Evolutionary conservation across 2,329 filamentous ascomycete species (phyloP), one percentile per base, ranked within the genome.

Genomic region (Cadophora sp.): DNA sequence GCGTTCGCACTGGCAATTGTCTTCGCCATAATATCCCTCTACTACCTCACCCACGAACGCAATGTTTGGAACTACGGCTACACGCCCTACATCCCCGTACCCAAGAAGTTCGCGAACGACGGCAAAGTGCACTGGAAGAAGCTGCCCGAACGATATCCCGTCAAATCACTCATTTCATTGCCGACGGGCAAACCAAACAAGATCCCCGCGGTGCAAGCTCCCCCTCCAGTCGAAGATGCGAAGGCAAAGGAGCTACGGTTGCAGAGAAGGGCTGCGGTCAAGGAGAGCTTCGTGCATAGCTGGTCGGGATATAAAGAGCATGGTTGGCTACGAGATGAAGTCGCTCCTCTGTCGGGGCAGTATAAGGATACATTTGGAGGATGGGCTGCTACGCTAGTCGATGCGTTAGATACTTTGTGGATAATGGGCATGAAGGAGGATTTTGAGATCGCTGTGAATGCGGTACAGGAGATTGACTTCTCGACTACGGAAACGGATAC

Each of bases 381-480:
- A 50, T 97, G 94, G 94, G 92, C 92, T 18, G 94, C 94, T 9
- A 96, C 94, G 0, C 77, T 97, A 68, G 91, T 97, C 5, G 94
- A 97, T 81, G 83, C 88, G 0, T 81, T 95, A 64, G 93, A 97
- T 76, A 94, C 93, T 0, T 82, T 97, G 2, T 96, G 92, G 91
- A 94, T 97, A 73, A 93, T 96, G 86, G 92, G 87, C 20, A 75
- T 97, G 79, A 87, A 87, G 73, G 83, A 90, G 0, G 92, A 96
- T 73, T 97, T 97, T 75, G 87, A 92, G 66, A 88, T 91, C 66
- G 93, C 93, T 0, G 88, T 93, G 59, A 83, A 85, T 56, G 88
- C 86, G 1, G 87, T 93, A 18, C 83, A 83, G 65, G 79, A 86
- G 5, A 96, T 97, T 67, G 93, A 97, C 78, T 97, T 97, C 74